These are phyloP conservation scores for Acer campestre DNA, from an alignment of 345 rosid species.

Conservation along the genomic window DNA sequence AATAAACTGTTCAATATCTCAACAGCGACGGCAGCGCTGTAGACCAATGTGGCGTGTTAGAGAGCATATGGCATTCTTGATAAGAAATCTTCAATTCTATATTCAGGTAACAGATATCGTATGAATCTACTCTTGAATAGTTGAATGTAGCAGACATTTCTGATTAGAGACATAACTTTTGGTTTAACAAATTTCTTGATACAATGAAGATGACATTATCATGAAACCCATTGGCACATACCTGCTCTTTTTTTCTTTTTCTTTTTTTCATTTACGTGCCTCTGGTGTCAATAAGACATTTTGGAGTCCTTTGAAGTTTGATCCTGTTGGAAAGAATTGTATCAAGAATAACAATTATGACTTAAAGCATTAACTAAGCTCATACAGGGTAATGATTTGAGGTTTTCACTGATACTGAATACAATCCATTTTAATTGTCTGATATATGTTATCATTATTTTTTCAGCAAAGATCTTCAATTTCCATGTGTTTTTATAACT, in stretches of 20 bases:
- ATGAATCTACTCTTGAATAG: not conserved
- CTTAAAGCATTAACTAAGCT: not conserved
- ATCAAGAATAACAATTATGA: not conserved
- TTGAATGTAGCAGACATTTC: not conserved
- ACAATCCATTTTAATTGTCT: not conserved
- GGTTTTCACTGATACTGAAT: not conserved
- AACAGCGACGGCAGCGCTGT: conserved; percentile 72
- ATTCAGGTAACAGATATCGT: conserved; percentile 63
- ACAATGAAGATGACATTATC: not conserved
- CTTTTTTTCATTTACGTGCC: not conserved
- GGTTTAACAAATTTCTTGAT: conserved; percentile 8
- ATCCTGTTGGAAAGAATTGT: not conserved
- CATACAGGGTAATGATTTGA: not conserved
- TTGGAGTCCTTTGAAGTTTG: not conserved
- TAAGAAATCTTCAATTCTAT: conserved; percentile 94
- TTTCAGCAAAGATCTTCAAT: not conserved
- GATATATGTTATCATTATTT: not conserved
- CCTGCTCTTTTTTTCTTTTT: not conserved
- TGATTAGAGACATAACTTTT: not conserved
- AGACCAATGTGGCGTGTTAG: conserved; percentile 96
- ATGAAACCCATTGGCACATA: not conserved
- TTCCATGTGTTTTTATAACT: not conserved
- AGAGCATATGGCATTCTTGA: conserved; percentile 97
- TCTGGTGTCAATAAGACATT: not conserved
- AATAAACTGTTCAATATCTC: conserved; percentile 54